Conservation (phyloP, 2,329 filamentous ascomycete genomes). For the Paraphoma sp. region DNA sequence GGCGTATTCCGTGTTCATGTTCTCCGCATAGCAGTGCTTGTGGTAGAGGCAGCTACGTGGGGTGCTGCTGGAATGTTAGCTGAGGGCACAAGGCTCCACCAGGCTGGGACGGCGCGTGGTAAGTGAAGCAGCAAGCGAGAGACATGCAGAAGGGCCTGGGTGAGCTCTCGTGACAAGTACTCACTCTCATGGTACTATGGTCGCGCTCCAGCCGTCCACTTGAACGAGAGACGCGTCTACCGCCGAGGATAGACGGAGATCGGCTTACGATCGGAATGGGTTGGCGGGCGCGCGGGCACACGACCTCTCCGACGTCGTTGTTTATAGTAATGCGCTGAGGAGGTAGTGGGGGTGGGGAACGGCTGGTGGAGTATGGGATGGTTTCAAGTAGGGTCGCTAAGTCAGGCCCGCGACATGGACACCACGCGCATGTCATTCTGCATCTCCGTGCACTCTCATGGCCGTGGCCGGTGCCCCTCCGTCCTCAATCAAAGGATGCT, state of each 20-base stretch:
- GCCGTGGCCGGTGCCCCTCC: constrained; percentile 22
- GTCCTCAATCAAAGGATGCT: constrained; percentile 29
- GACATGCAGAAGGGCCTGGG: constrained; percentile 12
- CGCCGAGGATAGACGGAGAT: constrained; percentile 20
- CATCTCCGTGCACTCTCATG: constrained; percentile 19
- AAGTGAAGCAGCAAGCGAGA: constrained; percentile 14
- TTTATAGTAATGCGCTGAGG: constrained; percentile 28
- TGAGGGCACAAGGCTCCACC: constrained; percentile 7
- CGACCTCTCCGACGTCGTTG: constrained; percentile 28
- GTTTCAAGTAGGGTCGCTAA: constrained; percentile 34
- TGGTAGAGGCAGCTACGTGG: constrained; percentile 20
- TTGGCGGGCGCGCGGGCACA: constrained; percentile 27
- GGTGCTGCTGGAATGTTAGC: constrained; percentile 35
- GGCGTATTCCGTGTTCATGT: constrained; percentile 47
- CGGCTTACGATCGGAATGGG: constrained; percentile 11
- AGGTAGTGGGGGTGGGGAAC: constrained; percentile 34
- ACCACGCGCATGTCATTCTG: constrained; percentile 24
- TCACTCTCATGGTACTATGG: constrained; percentile 44
- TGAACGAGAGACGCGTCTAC: constrained; percentile 21
- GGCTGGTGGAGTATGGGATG: constrained; percentile 19
- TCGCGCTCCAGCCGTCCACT: constrained; percentile 29
- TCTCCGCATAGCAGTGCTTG: constrained; percentile 44
- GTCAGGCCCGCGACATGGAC: constrained; percentile 15
- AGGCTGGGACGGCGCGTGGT: constrained; percentile 3
- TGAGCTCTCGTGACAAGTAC: constrained; percentile 33